Conservation (phyloP, 805 yeast genomes). For the Yarrowia bubula region DNA sequence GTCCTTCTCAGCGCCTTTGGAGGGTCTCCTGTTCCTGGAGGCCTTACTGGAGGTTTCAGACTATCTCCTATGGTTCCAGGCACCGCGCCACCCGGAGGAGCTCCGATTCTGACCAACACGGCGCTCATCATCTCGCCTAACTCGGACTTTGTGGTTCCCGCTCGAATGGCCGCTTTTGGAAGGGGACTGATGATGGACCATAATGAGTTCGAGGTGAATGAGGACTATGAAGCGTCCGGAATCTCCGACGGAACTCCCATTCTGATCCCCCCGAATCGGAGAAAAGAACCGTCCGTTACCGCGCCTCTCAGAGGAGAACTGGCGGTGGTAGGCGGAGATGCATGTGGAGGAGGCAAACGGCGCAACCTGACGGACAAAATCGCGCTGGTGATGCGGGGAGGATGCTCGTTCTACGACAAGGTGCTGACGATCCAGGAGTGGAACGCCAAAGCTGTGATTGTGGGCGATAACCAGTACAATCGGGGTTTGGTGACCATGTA, state of each 20-base stretch:
- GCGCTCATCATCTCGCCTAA: slow-evolving; percentile 36
- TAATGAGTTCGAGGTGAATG: not conserved
- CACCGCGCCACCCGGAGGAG: slow-evolving; percentile 15
- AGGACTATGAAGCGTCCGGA: not conserved
- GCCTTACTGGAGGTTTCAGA: not conserved
- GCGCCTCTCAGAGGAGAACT: slow-evolving; percentile 33
- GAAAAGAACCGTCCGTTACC: slow-evolving; percentile 29
- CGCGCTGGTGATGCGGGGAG: slow-evolving; percentile 49
- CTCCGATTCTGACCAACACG: slow-evolving; percentile 28
- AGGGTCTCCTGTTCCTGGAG: slow-evolving; percentile 11
- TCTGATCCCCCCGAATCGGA: slow-evolving; percentile 23
- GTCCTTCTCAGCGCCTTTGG: not conserved
- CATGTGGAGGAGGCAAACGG: slow-evolving; percentile 31
- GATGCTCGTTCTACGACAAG: slow-evolving; percentile 55
- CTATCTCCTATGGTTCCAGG: slow-evolving; percentile 13
- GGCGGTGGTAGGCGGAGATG: slow-evolving; percentile 32
- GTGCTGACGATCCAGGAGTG: slow-evolving; percentile 46
- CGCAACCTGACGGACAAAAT: slow-evolving; percentile 36
- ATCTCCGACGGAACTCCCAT: slow-evolving; percentile 24
- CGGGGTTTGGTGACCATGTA: slow-evolving; percentile 56
- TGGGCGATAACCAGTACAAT: slow-evolving; percentile 53
- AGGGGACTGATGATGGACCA: slow-evolving; percentile 32
- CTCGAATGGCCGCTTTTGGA: slow-evolving; percentile 44
- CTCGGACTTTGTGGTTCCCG: slow-evolving; percentile 37
- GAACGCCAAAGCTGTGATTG: slow-evolving; percentile 53